These are phyloP conservation scores for Soucietia sequanensis DNA, from an alignment of 805 yeast genomes.

Conservation along the genomic window DNA sequence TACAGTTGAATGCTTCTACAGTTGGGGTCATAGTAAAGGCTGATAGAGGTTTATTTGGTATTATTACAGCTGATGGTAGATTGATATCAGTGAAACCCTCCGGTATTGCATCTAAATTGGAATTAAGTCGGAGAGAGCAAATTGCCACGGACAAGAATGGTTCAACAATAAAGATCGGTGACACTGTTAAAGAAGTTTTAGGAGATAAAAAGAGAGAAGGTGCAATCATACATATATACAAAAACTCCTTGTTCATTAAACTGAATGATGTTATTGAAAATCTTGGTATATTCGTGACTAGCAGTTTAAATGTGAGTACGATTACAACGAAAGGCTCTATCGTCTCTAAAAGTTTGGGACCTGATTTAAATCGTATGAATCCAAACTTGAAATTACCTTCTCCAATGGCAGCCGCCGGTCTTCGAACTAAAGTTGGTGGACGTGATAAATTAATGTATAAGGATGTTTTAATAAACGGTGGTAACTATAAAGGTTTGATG, in stretches of 20 bases:
- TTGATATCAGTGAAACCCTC: constrained; percentile 69
- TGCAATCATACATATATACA: constrained; percentile 79
- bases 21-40: constrained; percentile 91
- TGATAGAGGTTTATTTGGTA: constrained; percentile 81
- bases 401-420: constrained; percentile 43
- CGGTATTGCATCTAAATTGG: constrained; percentile 77
- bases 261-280: constrained; percentile 79
- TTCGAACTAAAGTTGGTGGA: constrained; percentile 57
- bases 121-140: constrained; percentile 62
- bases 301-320: constrained; percentile 73
- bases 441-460: constrained; percentile 81
- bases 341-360: constrained; percentile 50
- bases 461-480: constrained; percentile 79
- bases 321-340: constrained; percentile 81
- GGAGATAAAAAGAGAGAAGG: constrained; percentile 82
- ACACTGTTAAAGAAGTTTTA: constrained; percentile 76
- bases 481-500: constrained; percentile 93
- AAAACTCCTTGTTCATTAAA: constrained; percentile 74
- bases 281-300: constrained; percentile 86
- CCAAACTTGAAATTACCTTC: constrained; percentile 70
- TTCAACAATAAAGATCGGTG: constrained; percentile 82
- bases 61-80: constrained; percentile 81
- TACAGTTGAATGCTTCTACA: constrained; percentile 77
- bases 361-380: constrained; percentile 83
- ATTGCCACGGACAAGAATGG: constrained; percentile 88